Percentiles rank a stretch among this genome's conserved stretches.
phyloP scores from a whole-genome alignment of 805 yeast species.

The Suhomyces prunicola region DNA sequence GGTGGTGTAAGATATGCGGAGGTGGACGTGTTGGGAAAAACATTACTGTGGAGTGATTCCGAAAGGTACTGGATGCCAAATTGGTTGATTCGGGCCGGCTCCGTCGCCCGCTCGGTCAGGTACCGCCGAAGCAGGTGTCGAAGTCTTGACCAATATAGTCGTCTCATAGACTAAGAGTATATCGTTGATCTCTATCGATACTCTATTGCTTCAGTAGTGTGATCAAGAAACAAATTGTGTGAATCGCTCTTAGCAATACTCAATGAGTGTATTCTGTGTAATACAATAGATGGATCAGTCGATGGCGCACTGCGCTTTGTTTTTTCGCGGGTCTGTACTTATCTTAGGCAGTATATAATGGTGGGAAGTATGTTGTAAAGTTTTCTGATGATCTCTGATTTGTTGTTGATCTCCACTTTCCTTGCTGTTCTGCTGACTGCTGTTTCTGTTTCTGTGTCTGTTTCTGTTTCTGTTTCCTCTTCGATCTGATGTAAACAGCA shows the following conservation, averaged over 20 bases:
- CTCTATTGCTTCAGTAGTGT: not conserved
- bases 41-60: slow-evolving; percentile 50
- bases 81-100: slow-evolving; percentile 57
- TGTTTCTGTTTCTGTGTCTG: not conserved
- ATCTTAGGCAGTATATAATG: not conserved
- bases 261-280: not conserved
- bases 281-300: not conserved
- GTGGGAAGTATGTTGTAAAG: too few relatives aligned
- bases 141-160: not conserved
- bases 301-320: not conserved
- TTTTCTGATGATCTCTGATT: too few relatives aligned
- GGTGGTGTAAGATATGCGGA: slow-evolving; percentile 26
- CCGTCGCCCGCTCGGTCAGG: slow-evolving; percentile 26
- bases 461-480: not conserved
- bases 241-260: not conserved
- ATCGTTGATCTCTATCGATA: not conserved
- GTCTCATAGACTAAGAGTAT: not conserved
- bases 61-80: slow-evolving; percentile 82
- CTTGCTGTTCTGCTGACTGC: not conserved
- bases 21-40: slow-evolving; percentile 48
- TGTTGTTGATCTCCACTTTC: not conserved
- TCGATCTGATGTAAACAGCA: not conserved
- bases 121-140: not conserved
- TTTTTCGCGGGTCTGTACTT: not conserved
- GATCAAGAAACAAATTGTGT: not conserved